These are phyloP conservation scores for Metahyphopichia silvanorum DNA, from an alignment of 805 yeast genomes.

Conservation along the genomic window DNA sequence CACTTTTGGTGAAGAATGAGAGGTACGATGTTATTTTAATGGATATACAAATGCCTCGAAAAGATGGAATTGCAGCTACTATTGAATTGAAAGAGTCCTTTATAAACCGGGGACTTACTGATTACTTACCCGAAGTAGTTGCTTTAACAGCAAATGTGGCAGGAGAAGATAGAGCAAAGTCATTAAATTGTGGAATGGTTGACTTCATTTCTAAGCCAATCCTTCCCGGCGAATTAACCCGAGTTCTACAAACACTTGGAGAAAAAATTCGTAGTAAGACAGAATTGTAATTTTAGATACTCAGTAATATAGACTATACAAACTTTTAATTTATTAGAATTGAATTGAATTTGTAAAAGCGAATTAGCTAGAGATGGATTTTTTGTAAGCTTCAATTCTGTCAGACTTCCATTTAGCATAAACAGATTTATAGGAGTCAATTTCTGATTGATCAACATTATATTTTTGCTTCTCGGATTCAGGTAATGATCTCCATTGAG, in stretches of 20 bases:
- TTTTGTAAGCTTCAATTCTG: slow-evolving; percentile 20
- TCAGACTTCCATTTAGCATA: slow-evolving; percentile 28
- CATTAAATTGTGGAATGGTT: slow-evolving; percentile 49
- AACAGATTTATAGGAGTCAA: slow-evolving; percentile 15
- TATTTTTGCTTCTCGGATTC: slow-evolving; percentile 24
- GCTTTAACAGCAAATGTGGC: slow-evolving; percentile 55
- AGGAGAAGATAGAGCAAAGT: slow-evolving; percentile 47
- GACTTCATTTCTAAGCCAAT: slow-evolving; percentile 54
- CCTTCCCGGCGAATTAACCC: slow-evolving; percentile 41
- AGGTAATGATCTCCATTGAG: slow-evolving; percentile 29
- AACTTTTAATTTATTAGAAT: background rate
- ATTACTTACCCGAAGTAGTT: slow-evolving; percentile 34
- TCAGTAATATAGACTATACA: background rate
- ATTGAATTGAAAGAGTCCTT: slow-evolving; percentile 33
- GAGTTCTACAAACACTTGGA: slow-evolving; percentile 25
- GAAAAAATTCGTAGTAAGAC: slow-evolving; percentile 2
- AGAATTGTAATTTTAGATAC: background rate
- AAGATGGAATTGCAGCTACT: slow-evolving; percentile 56
- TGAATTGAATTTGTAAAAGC: background rate
- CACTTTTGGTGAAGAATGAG: slow-evolving; percentile 15
- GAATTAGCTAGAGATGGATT: background rate
- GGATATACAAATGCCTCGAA: slow-evolving; percentile 55
- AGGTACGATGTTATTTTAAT: slow-evolving; percentile 51
- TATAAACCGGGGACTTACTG: slow-evolving; percentile 11
- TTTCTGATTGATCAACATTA: slow-evolving; percentile 13